phyloP scores from a whole-genome alignment of 2,329 filamentous ascomycete genomes.

The Elsinoe batatas region DNA sequence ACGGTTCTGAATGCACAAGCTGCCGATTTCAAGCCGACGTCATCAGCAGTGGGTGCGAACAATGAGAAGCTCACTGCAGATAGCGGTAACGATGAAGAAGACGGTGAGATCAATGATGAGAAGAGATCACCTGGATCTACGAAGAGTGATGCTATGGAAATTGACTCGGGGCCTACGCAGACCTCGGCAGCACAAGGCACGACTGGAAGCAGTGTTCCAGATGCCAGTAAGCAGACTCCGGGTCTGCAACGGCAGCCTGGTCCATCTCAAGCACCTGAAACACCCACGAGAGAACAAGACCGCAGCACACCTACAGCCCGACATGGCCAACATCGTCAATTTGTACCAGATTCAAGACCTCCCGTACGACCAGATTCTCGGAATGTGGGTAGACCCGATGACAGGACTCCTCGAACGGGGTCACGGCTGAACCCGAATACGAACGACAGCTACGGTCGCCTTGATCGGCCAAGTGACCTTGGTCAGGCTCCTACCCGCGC shows the following conservation, averaged over 20 bases:
- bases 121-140: slow-evolving; percentile 26
- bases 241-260: neutral
- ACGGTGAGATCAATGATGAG: slow-evolving; percentile 61
- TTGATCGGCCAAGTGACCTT: slow-evolving; percentile 34
- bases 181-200: neutral
- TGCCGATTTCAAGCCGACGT: slow-evolving; percentile 51
- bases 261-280: neutral
- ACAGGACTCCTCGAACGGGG: slow-evolving; percentile 18
- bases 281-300: neutral
- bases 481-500: slow-evolving; percentile 12
- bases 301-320: neutral
- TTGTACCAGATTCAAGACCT: slow-evolving; percentile 22
- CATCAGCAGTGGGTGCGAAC: slow-evolving; percentile 23
- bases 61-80: neutral
- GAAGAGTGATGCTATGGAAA: slow-evolving; percentile 17
- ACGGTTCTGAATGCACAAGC: slow-evolving; percentile 45
- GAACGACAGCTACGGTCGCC: slow-evolving; percentile 31
- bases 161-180: neutral
- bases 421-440: neutral
- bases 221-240: slow-evolving; percentile 1
- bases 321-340: slow-evolving; percentile 17
- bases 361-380: slow-evolving; percentile 7
- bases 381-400: slow-evolving; percentile 26
- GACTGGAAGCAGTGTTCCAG: neutral
- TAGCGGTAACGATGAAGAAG: slow-evolving; percentile 40